phyloP scores from a whole-genome alignment of 306 rosid species.

The Lathyrus sativus region DNA sequence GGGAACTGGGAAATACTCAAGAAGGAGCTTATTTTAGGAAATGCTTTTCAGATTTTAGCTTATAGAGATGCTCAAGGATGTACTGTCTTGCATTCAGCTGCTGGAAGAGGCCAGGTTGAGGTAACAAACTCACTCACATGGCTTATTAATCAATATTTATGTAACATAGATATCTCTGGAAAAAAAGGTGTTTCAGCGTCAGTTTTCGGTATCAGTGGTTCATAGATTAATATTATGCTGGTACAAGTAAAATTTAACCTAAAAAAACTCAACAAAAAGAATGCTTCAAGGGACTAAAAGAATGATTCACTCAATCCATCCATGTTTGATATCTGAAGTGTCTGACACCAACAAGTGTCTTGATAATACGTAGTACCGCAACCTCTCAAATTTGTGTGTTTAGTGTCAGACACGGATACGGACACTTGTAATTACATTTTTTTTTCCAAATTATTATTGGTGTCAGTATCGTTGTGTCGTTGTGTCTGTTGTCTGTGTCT shows the following conservation, averaged over 20 bases:
- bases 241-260: neutral
- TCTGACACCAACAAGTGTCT: no score
- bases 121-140: conserved; percentile 46
- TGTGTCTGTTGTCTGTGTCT: no score
- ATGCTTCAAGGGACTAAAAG: neutral
- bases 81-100: conserved; percentile 78
- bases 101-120: conserved; percentile 87
- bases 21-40: conserved; percentile 48
- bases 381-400: no score
- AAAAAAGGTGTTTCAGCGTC: no score
- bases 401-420: no score
- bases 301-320: neutral
- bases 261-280: neutral
- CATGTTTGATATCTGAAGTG: no score
- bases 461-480: no score
- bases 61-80: conserved; percentile 76
- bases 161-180: no score
- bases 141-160: neutral
- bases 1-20: conserved; percentile 79
- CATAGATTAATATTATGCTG: neutral
- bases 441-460: no score
- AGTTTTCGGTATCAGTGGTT: neutral
- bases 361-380: no score
- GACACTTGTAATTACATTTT: no score
- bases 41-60: conserved; percentile 54